phyloP scores from a whole-genome alignment of 2,329 filamentous ascomycete genomes.

The Sclerotinia spermophila region DNA sequence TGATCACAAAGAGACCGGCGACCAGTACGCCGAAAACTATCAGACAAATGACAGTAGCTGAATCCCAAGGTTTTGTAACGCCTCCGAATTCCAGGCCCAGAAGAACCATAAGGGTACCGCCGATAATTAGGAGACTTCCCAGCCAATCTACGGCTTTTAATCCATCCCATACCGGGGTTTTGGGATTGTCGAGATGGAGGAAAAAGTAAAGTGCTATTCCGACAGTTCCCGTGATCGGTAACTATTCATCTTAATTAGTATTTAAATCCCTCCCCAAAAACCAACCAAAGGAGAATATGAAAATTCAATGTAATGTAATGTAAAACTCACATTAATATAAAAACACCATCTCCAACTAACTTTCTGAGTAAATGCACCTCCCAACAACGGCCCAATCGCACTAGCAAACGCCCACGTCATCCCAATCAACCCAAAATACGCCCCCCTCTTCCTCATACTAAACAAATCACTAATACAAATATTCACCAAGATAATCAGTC shows the following conservation, averaged over 20 bases:
- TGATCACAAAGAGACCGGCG: conserved; percentile 59
- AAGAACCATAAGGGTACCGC: conserved; percentile 79
- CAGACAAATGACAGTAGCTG: conserved; percentile 38
- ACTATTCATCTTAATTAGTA: not conserved
- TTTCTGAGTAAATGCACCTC: conserved; percentile 61
- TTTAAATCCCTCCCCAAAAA: not conserved
- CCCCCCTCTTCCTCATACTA: conserved; percentile 43
- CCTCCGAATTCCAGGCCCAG: conserved; percentile 85
- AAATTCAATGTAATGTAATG: not conserved
- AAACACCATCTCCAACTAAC: conserved; percentile 59
- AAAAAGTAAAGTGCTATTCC: conserved; percentile 57
- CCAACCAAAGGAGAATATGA: not conserved
- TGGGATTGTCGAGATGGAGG: conserved; percentile 63
- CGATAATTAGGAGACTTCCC: conserved; percentile 59
- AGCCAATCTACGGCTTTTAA: conserved; percentile 58
- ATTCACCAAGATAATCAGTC: conserved; percentile 51
- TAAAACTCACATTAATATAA: conserved; percentile 33
- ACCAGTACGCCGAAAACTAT: conserved; percentile 60
- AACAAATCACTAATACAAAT: conserved; percentile 54
- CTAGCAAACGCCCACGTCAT: conserved; percentile 61
- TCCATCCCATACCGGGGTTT: conserved; percentile 58
- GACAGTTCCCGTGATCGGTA: conserved; percentile 19
- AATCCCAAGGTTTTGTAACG: conserved; percentile 58
- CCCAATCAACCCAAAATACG: conserved; percentile 62
- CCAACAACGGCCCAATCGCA: conserved; percentile 61